A percentile compares a stretch with the other conserved stretches of the same genome.
Evolutionary conservation across 495 filamentous ascomycete genomes (phyloP).

Genomic region (Cryomyces minteri): DNA sequence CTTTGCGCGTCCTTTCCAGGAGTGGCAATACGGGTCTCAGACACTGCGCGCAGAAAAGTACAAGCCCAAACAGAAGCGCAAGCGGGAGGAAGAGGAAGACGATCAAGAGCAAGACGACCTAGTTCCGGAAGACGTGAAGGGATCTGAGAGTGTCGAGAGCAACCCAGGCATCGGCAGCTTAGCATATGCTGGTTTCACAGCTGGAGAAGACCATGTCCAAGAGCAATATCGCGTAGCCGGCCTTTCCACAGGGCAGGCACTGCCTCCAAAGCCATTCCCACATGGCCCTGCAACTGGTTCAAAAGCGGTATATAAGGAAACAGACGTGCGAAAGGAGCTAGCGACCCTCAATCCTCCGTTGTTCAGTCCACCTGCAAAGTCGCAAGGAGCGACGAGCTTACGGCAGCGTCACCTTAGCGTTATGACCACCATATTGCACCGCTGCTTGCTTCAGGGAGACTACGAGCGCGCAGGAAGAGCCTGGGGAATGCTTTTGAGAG

Average conservation of each 20-base stretch:
- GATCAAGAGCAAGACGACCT: not conserved
- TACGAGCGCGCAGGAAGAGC: conserved; percentile 43
- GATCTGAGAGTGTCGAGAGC: too few species aligned
- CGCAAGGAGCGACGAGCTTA: conserved; percentile 2
- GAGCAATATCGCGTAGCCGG: conserved; percentile 7
- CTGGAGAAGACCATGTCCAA: not conserved
- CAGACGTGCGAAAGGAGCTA: conserved; percentile 2
- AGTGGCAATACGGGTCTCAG: not conserved
- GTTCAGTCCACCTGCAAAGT: not conserved
- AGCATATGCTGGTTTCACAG: not conserved
- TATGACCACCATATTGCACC: conserved; percentile 42
- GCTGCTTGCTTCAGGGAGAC: conserved; percentile 39
- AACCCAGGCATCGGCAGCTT: not conserved
- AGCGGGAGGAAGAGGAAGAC: conserved; percentile 4
- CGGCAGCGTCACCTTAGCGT: conserved; percentile 39
- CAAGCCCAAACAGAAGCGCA: conserved; percentile 12
- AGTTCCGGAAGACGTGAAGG: not conserved
- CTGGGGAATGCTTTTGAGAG: conserved; percentile 43
- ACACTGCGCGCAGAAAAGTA: conserved; percentile 8
- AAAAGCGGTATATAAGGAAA: not conserved
- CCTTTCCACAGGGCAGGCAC: not conserved
- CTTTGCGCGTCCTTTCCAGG: too few species aligned
- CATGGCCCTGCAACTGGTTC: conserved; percentile 7
- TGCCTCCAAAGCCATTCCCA: conserved; percentile 20
- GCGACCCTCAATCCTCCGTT: conserved; percentile 13